Evolutionary conservation across 2,329 filamentous ascomycete genomes (phyloP), one percentile per base, ranked within the genome.

Genomic region (Fusarium domesticum): DNA sequence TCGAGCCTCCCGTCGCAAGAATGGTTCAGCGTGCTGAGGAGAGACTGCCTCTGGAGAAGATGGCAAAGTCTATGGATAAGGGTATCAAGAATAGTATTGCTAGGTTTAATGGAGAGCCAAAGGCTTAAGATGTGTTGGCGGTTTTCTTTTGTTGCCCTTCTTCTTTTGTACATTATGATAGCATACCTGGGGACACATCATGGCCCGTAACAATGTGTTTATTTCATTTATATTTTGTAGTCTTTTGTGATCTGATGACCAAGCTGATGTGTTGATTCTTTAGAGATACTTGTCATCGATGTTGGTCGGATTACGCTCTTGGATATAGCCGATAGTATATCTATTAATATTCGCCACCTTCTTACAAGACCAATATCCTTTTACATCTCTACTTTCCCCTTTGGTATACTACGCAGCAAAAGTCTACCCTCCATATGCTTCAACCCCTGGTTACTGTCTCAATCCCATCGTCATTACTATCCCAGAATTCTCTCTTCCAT

Each of bases 31-130:
- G 60, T 25, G 64, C 78, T 33, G 73, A 77, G 43, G 58, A 69
- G 47, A 69, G 68, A 37, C 65, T 79, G 33, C 75, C 74, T 7
- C 66, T 79, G 6, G 73, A 76, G 67, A 71, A 58, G 58, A 70
- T 76, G 63, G 75, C 75, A 39, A 71, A 72, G 63, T 66, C 63
- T 36, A 64, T 76, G 42, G 72, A 78, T 56, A 63, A 64, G 31
- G 65, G 72, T 47, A 78, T 79, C 57, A 69, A 70, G 63, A 65
- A 57, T 20, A 65, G 74, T 23, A 70, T 79, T 35, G 66, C 69
- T 31, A 67, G 67, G 41, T 65, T 67, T 37, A 51, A 54, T 17
- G 58, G 64, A 37, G 61, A 63, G 53, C 46, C 57, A 23, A 60
- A 60, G 42, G 39, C 47, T 6, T 53, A 25, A 53, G 39, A n/a